Evolutionary conservation across 2,329 filamentous ascomycete genomes (phyloP).

Genomic region (Sphaerulina populicola): DNA sequence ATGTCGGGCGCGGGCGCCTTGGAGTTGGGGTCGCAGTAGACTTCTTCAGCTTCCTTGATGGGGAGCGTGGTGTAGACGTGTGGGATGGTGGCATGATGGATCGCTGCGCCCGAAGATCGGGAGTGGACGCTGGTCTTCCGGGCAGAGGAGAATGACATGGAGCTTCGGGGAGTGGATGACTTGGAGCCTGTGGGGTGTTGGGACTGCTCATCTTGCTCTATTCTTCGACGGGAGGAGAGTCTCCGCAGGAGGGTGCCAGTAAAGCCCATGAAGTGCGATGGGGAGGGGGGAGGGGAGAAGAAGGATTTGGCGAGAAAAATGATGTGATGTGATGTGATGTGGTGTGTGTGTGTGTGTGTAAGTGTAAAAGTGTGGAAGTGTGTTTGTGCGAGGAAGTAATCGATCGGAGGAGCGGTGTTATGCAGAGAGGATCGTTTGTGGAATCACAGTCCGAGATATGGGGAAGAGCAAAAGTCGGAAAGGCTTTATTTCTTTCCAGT

Average conservation of each 20-base stretch:
- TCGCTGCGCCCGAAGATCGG: slow-evolving; percentile 12
- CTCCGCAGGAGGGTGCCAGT: slow-evolving; percentile 7
- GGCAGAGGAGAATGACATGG: slow-evolving; percentile 7
- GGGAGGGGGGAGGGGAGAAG: neutral
- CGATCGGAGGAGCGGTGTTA: neutral
- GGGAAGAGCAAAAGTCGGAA: slow-evolving; percentile 7
- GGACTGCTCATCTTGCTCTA: slow-evolving; percentile 8
- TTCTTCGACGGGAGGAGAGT: slow-evolving; percentile 6
- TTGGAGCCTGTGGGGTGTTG: slow-evolving; percentile 1
- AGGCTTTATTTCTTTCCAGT: neutral
- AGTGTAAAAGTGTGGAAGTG: neutral
- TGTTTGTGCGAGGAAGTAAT: neutral
- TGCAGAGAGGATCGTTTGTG: neutral
- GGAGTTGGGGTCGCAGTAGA: slow-evolving; percentile 7
- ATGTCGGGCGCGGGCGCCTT: slow-evolving; percentile 5
- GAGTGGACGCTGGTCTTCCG: slow-evolving; percentile 15
- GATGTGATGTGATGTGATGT: neutral
- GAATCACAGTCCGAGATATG: neutral
- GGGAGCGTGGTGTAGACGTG: slow-evolving; percentile 10
- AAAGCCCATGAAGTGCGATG: slow-evolving; percentile 10
- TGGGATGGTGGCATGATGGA: slow-evolving; percentile 6
- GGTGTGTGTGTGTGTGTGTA: neutral
- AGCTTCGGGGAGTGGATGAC: slow-evolving; percentile 5
- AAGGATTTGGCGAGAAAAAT: neutral
- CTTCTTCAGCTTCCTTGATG: slow-evolving; percentile 10